These are phyloP conservation scores for Carallia pectinifolia DNA, from an alignment of 345 rosid species.

Conservation along the genomic window DNA sequence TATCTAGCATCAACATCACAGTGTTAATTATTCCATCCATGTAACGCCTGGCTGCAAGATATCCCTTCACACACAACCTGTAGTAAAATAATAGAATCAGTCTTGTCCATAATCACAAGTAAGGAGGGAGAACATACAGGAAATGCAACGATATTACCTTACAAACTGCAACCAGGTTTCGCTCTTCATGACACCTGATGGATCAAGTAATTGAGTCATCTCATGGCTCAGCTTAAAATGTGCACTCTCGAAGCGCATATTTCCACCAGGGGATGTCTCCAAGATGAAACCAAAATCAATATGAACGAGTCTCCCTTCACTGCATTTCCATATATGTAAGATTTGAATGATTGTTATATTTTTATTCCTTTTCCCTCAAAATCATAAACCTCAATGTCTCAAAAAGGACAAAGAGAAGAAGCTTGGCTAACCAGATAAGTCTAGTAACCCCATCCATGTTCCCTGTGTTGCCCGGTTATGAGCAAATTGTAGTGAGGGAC, in stretches of 20 bases:
- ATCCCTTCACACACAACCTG: conserved; percentile 93
- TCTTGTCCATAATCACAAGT: not conserved
- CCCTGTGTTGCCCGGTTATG: not conserved
- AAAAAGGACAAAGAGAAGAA: not conserved
- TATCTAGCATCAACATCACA: conserved; percentile 86
- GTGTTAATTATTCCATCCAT: conserved; percentile 92
- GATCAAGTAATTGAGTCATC: conserved; percentile 96
- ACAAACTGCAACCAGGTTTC: conserved; percentile 81
- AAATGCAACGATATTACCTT: conserved; percentile 40
- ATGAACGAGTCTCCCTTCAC: conserved; percentile 91
- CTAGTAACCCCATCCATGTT: not conserved
- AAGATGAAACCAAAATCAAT: conserved; percentile 97
- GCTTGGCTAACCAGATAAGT: not conserved
- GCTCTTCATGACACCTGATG: conserved; percentile 91
- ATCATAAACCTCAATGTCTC: not conserved
- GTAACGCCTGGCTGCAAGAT: conserved; percentile 76
- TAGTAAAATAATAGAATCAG: not conserved
- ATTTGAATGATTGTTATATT: not conserved
- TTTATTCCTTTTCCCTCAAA: not conserved
- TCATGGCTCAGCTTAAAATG: conserved; percentile 99
- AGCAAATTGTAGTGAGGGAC: too few species aligned
- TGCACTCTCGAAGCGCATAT: conserved; percentile 96
- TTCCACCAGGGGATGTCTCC: conserved; percentile 94
- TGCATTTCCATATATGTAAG: conserved; percentile 34
- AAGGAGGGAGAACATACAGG: not conserved